Evolutionary conservation across 495 filamentous ascomycete species (phyloP).

Genomic region (Hypoxylon intermedium): DNA sequence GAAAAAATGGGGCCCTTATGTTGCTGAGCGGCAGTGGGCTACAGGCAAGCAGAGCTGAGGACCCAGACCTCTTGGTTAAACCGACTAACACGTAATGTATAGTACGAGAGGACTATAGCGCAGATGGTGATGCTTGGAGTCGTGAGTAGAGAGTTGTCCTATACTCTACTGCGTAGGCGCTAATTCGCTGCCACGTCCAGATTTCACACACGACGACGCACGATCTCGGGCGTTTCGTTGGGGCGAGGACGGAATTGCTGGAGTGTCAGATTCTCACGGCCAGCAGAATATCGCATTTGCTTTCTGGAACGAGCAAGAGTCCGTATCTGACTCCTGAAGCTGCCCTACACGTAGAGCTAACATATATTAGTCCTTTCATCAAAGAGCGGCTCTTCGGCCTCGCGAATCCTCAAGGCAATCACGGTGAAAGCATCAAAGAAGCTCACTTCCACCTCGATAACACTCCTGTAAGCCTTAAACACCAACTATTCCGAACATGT

Average conservation of each 20-base stretch:
- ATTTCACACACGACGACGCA: conserved; percentile 92
- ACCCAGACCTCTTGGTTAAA: conserved; percentile 28
- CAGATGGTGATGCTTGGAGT: conserved; percentile 93
- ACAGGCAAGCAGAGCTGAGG: conserved; percentile 63
- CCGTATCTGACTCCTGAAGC: conserved; percentile 39
- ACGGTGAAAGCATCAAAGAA: conserved; percentile 96
- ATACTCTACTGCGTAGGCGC: neutral
- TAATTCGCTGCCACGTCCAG: conserved; percentile 48
- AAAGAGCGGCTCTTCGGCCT: conserved; percentile 95
- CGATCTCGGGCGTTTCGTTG: conserved; percentile 87
- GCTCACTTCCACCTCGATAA: conserved; percentile 96
- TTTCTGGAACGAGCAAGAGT: conserved; percentile 99
- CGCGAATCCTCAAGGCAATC: conserved; percentile 94
- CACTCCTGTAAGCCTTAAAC: conserved; percentile 64
- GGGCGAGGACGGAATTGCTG: conserved; percentile 97
- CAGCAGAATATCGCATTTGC: conserved; percentile 90
- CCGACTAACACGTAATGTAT: conserved; percentile 41
- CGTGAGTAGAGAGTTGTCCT: conserved; percentile 62
- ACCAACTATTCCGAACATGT: conserved; percentile 1
- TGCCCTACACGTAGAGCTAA: conserved; percentile 25
- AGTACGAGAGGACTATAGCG: conserved; percentile 92
- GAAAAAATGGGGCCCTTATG: conserved; percentile 92
- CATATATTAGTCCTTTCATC: conserved; percentile 72
- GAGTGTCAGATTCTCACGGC: conserved; percentile 90
- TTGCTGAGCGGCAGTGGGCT: conserved; percentile 85